phyloP scores from a whole-genome alignment of 129 eudicot species.

The carrot (Daucus carota) region DH1_v3.0 NC_030382.2:46747001-46747500 shows the following conservation, averaged over 20 bases:
- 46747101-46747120: too few relatives aligned
- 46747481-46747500: conserved; percentile 60
- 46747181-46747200: not conserved
- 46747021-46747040: too few relatives aligned
- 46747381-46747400: not conserved
- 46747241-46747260: not conserved
- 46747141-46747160: not conserved
- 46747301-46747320: not conserved
- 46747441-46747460: conserved; percentile 54
- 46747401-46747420: not conserved
- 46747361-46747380: not conserved
- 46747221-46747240: not conserved
- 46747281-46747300: not conserved
- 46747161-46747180: too few relatives aligned
- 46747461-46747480: conserved; percentile 37
- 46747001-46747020: too few relatives aligned
- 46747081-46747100: not conserved
- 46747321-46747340: not conserved
- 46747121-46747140: too few relatives aligned
- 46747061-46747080: too few relatives aligned
- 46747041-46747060: too few relatives aligned
- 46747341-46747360: not conserved
- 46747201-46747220: not conserved
- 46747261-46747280: not conserved
- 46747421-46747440: conserved; percentile 9